phyloP scores from a whole-genome alignment of 2,329 filamentous ascomycete genomes.

The Trichothecium roseum region DNA sequence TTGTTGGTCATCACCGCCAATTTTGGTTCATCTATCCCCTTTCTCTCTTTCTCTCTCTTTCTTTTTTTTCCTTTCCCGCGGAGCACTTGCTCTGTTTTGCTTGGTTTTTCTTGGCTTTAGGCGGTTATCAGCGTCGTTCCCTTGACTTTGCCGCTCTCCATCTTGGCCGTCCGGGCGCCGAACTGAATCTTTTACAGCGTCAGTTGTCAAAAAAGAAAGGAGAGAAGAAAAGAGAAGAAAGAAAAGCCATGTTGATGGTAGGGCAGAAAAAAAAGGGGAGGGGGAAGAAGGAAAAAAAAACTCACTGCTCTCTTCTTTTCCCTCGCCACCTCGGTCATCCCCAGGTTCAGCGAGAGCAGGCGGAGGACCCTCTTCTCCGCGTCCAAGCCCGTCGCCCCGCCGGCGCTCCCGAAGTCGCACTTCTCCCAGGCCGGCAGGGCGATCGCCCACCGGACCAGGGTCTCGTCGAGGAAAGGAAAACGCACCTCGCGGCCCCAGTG shows the following conservation, averaged over 20 bases:
- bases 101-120: too few relatives aligned
- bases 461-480: constrained; percentile 86
- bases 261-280: too few relatives aligned
- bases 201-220: too few relatives aligned
- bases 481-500: constrained; percentile 83
- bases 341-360: constrained; percentile 63
- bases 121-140: constrained; percentile 51
- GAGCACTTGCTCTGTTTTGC: constrained; percentile 12
- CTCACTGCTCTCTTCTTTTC: constrained; percentile 88
- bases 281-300: constrained; percentile 8
- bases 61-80: constrained; percentile 1
- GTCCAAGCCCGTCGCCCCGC: constrained; percentile 40
- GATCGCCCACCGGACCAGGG: constrained; percentile 73
- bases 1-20: constrained; percentile 56
- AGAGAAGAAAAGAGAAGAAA: too few relatives aligned
- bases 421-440: constrained; percentile 68
- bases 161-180: constrained; percentile 72
- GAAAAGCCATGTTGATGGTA: too few relatives aligned
- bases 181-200: constrained; percentile 65
- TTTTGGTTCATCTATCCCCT: constrained; percentile 1
- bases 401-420: constrained; percentile 64
- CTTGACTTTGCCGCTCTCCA: constrained; percentile 59
- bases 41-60: background rate
- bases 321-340: constrained; percentile 59
- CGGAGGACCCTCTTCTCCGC: constrained; percentile 74